Evolutionary conservation across 2,329 filamentous ascomycete species (phyloP).

Genomic region (Colletotrichum navitas): DNA sequence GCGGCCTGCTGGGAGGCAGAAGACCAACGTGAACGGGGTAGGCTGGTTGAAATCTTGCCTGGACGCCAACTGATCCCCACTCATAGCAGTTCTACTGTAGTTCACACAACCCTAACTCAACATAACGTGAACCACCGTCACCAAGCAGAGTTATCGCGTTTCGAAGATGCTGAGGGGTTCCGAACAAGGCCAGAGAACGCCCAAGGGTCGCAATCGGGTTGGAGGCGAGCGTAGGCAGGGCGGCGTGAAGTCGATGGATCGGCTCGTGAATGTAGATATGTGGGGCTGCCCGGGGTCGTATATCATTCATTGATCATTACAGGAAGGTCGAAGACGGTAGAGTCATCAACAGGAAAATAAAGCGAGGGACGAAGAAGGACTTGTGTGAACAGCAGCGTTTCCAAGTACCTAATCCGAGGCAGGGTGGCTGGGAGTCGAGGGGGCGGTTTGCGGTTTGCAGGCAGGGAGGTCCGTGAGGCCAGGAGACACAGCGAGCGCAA

Average conservation of each 20-base stretch:
- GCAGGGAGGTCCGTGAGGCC: constrained; percentile 30
- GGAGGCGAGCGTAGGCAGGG: background rate
- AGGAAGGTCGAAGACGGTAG: constrained; percentile 32
- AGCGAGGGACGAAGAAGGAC: constrained; percentile 19
- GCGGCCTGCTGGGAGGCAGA: constrained; percentile 35
- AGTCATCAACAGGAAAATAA: constrained; percentile 28
- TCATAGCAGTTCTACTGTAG: constrained; percentile 67
- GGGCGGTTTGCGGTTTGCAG: constrained; percentile 9
- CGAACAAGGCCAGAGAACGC: background rate
- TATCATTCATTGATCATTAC: constrained; percentile 44
- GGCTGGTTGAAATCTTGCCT: constrained; percentile 58
- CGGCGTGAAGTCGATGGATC: constrained; percentile 23
- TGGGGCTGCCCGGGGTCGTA: constrained; percentile 39
- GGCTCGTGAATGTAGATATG: constrained; percentile 28
- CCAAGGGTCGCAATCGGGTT: constrained; percentile 8
- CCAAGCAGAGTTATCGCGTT: constrained; percentile 20
- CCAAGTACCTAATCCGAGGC: constrained; percentile 1
- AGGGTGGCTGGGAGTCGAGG: constrained; percentile 33
- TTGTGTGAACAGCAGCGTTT: constrained; percentile 21
- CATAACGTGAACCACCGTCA: constrained; percentile 41
- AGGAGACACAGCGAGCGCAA: constrained; percentile 16
- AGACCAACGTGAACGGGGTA: constrained; percentile 40
- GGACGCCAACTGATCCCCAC: constrained; percentile 67
- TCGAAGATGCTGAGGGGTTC: constrained; percentile 14
- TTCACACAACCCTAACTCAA: constrained; percentile 43